Evolutionary conservation across 345 rosid species (phyloP).

Genomic region (Salix caprea): DNA sequence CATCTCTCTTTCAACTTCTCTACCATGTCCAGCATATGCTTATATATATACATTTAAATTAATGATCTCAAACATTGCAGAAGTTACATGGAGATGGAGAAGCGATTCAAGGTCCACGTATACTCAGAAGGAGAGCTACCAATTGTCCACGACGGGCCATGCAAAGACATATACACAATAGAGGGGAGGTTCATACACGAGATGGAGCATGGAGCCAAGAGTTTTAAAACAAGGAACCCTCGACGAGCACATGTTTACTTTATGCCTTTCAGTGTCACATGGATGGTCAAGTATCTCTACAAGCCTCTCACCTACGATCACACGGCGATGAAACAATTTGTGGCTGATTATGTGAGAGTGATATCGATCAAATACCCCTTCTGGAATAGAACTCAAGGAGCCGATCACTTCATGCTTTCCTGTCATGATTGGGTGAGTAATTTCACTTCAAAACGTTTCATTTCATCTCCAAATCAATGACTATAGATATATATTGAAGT

Average conservation of each 20-base stretch:
- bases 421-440: constrained; percentile 80
- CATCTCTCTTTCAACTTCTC: no score
- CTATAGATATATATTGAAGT: no score
- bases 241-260: constrained; percentile 64
- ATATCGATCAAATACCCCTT: constrained; percentile 64
- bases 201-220: constrained; percentile 49
- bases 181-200: constrained; percentile 88
- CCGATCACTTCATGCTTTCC: constrained; percentile 89
- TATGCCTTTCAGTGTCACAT: constrained; percentile 78
- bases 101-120: constrained; percentile 75
- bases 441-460: not conserved
- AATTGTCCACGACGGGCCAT: constrained; percentile 74
- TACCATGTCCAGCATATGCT: not conserved
- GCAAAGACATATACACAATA: constrained; percentile 67
- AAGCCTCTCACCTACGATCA: constrained; percentile 32
- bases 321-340: constrained; percentile 49
- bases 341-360: constrained; percentile 57
- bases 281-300: constrained; percentile 70
- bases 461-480: not conserved
- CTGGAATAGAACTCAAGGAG: constrained; percentile 72
- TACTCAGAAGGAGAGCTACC: constrained; percentile 80
- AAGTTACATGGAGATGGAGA: constrained; percentile 87
- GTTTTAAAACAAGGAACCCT: constrained; percentile 55
- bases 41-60: not conserved
- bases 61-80: constrained; percentile 24